Evolutionary conservation across 495 filamentous ascomycete genomes (phyloP).

Genomic region (Talaromyces borbonicus): DNA sequence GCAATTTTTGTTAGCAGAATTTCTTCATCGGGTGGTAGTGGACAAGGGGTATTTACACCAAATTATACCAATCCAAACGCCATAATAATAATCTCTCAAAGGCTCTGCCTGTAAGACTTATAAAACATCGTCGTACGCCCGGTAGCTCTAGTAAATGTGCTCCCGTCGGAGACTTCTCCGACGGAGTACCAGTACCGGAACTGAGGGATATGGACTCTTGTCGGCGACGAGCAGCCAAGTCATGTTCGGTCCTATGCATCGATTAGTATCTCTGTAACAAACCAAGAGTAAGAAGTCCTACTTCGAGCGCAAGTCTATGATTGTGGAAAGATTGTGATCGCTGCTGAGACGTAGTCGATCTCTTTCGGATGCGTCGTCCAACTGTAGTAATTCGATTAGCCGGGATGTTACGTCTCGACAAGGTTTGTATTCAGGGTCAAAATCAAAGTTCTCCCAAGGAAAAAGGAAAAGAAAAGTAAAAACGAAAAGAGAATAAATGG

Average conservation of each 20-base stretch:
- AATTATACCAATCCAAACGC: conserved; percentile 57
- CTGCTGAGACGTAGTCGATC: conserved; percentile 52
- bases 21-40: conserved; percentile 3
- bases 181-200: conserved; percentile 24
- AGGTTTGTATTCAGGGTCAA: no score
- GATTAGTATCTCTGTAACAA: conserved; percentile 6
- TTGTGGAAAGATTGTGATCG: conserved; percentile 53
- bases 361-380: conserved; percentile 58
- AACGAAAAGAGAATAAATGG: no score
- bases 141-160: conserved; percentile 45
- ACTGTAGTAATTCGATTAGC: conserved; percentile 10
- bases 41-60: conserved; percentile 37
- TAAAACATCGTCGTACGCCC: conserved; percentile 46
- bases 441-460: neutral
- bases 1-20: conserved; percentile 1
- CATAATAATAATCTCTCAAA: conserved; percentile 61
- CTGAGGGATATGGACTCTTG: conserved; percentile 20
- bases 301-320: conserved; percentile 73
- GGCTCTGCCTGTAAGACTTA: conserved; percentile 62
- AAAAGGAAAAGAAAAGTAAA: no score
- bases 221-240: conserved; percentile 58
- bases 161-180: conserved; percentile 24
- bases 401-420: neutral
- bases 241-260: conserved; percentile 54
- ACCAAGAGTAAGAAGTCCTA: conserved; percentile 21